Evolutionary conservation across 83 land plant species (phyloP), one percentile per base, ranked within the genome.

Genomic region (Thuja plicata): DNA sequence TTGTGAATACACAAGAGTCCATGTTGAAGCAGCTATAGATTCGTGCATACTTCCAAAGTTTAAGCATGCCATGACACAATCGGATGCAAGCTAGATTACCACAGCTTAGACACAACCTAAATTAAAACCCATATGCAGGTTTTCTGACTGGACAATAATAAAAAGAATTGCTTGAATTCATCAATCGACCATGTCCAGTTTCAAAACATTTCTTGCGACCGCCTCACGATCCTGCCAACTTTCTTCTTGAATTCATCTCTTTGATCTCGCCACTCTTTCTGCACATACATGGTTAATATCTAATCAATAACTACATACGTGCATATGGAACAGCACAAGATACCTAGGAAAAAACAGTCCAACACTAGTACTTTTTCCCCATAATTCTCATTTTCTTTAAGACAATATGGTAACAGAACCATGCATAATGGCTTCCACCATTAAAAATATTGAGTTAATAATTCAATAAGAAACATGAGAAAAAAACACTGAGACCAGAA

Each of bases 191-290:
- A 27, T 8, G 73, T 66, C 73, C 73, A 38, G 89, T 81, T 52
- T 91, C 89, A 95, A 84, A 92, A 60, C 90, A 88, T 87, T 92
- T 95, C 97, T 73, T 95, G 97, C 21, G 97, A 95, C 38, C 91
- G 86, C 90, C 97, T 90, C 27, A 95, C 97, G 84, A 95, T 93
- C 21, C 96, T 90, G 50, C 96, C 89, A 15, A 95, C 97, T 83
- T 94, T 95, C 87, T 93, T 89, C 93, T 93, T 94, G 92, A 95
- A 95, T 40, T 92, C 95, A 38, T 94, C 97, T 88, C 91, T 91
- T 7, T 89, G 77, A 60, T 95, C 97, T 89, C 96, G 93, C 96
- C 96, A 95, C 87, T 95, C 96, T 88, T 95, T 95, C 95, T 93
- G 95, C 89, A 90, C 19, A 66, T 66, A 8, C n/a, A 66, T 27